Evolutionary conservation across 2,329 filamentous ascomycete genomes (phyloP).

Genomic region (Neonectria punicea): DNA sequence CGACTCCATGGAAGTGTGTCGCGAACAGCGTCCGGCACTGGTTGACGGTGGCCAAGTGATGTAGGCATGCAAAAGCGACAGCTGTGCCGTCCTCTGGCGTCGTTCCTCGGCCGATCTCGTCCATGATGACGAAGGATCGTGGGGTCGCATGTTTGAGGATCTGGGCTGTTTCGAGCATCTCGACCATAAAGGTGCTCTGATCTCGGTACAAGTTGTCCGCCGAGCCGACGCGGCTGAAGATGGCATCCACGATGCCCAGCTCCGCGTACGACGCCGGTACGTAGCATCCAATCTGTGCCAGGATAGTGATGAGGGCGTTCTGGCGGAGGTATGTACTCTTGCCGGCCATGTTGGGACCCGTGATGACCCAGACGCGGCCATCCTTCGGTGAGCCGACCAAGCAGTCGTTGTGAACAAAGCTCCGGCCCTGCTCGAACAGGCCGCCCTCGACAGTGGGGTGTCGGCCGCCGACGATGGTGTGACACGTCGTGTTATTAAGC

Average conservation of each 20-base stretch:
- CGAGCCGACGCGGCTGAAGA: slow-evolving; percentile 92
- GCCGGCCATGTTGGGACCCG: slow-evolving; percentile 97
- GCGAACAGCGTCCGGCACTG: slow-evolving; percentile 87
- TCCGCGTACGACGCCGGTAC: slow-evolving; percentile 89
- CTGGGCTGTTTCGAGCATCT: slow-evolving; percentile 95
- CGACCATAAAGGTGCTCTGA: slow-evolving; percentile 99
- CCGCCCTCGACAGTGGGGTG: slow-evolving; percentile 93
- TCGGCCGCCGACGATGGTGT: slow-evolving; percentile 85
- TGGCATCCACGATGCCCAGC: slow-evolving; percentile 92
- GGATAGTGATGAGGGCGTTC: slow-evolving; percentile 91
- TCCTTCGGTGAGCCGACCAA: slow-evolving; percentile 75
- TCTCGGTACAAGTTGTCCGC: slow-evolving; percentile 95
- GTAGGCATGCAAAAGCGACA: slow-evolving; percentile 87
- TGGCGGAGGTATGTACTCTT: slow-evolving; percentile 97
- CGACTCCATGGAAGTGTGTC: slow-evolving; percentile 90
- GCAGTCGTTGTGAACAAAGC: slow-evolving; percentile 88
- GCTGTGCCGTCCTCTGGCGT: slow-evolving; percentile 92
- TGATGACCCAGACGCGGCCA: slow-evolving; percentile 73
- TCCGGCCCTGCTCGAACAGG: slow-evolving; percentile 80
- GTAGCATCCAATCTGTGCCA: slow-evolving; percentile 92
- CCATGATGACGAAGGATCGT: slow-evolving; percentile 95
- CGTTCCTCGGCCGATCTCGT: slow-evolving; percentile 94
- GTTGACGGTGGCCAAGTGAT: slow-evolving; percentile 84
- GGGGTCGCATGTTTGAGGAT: slow-evolving; percentile 88
- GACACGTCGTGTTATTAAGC: slow-evolving; percentile 71